Evolutionary conservation across 2,329 filamentous ascomycete species (phyloP).

Genomic region (Colletotrichum simmondsii): DNA sequence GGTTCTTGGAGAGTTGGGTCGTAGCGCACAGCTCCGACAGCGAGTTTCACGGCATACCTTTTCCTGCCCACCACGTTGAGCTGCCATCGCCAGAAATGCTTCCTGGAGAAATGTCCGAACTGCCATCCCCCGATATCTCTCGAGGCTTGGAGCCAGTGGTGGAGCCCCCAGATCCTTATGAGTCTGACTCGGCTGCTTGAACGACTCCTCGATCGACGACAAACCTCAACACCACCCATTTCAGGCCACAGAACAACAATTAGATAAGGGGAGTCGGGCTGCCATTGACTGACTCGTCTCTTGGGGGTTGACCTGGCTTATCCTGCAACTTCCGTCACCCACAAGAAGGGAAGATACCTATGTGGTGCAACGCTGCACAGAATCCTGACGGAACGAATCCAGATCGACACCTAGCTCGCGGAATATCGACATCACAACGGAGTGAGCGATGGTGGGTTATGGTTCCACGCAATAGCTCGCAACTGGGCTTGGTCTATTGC

Average conservation of each 20-base stretch:
- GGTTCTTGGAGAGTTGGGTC: slow-evolving; percentile 59
- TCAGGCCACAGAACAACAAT: background rate
- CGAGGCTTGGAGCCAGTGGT: slow-evolving; percentile 43
- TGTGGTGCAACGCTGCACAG: background rate
- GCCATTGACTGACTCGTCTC: background rate
- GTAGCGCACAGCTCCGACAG: slow-evolving; percentile 58
- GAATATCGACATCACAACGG: background rate
- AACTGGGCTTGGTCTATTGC: background rate
- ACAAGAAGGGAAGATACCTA: background rate
- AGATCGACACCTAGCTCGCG: background rate
- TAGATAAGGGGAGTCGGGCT: background rate
- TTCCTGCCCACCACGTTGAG: slow-evolving; percentile 58
- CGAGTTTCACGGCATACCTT: slow-evolving; percentile 57
- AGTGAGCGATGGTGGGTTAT: slow-evolving; percentile 4
- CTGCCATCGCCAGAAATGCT: slow-evolving; percentile 59
- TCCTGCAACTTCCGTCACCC: background rate
- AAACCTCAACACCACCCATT: background rate
- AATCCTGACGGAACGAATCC: background rate
- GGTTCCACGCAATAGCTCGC: slow-evolving; percentile 5
- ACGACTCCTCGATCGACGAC: slow-evolving; percentile 15
- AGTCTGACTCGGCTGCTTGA: slow-evolving; percentile 31
- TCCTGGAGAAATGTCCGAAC: slow-evolving; percentile 40
- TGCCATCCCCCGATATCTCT: slow-evolving; percentile 26
- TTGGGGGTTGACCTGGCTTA: background rate
- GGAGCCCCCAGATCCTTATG: slow-evolving; percentile 40